phyloP scores from a whole-genome alignment of 1,284 basidiomycete species.

The Microbotryum lychnidis-dioicae region DNA sequence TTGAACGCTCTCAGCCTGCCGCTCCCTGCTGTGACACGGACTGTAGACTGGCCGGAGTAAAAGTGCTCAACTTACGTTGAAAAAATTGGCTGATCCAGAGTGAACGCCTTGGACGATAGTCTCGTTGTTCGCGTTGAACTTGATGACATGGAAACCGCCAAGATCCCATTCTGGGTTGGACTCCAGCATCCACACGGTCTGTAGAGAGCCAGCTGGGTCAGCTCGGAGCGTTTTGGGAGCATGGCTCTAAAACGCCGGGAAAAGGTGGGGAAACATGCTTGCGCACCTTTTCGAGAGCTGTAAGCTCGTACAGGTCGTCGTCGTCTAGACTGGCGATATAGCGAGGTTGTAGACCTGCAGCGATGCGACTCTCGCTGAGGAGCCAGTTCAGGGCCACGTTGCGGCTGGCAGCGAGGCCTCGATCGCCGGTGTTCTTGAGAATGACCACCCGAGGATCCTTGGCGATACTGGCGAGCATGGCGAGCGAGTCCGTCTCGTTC shows the following conservation, averaged over 20 bases:
- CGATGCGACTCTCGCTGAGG: slow-evolving; percentile 9
- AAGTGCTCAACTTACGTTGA: background rate
- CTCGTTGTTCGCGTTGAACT: slow-evolving; percentile 20
- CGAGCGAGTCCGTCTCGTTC: slow-evolving; percentile 10
- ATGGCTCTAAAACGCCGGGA: background rate
- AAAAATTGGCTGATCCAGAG: slow-evolving; percentile 19
- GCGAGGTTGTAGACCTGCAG: slow-evolving; percentile 2
- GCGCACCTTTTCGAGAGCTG: slow-evolving; percentile 18
- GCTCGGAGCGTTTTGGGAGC: background rate
- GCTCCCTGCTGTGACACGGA: background rate
- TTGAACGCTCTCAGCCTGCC: background rate
- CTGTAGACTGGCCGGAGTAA: background rate
- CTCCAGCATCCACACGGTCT: slow-evolving; percentile 29
- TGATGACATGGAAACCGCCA: slow-evolving; percentile 27
- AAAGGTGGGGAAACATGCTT: background rate
- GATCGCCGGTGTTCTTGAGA: slow-evolving; percentile 14
- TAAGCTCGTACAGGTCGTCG: slow-evolving; percentile 28
- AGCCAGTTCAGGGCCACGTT: slow-evolving; percentile 21
- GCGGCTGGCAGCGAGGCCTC: slow-evolving; percentile 19
- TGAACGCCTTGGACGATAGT: slow-evolving; percentile 23
- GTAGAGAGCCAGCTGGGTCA: background rate
- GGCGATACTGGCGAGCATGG: slow-evolving; percentile 10
- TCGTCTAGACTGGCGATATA: slow-evolving; percentile 26
- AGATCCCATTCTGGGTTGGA: slow-evolving; percentile 26
- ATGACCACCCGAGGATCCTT: slow-evolving; percentile 22